Evolutionary conservation across 495 filamentous ascomycete species (phyloP), one percentile per base, ranked within the genome.

Genomic region (Emericellopsis terricola): DNA sequence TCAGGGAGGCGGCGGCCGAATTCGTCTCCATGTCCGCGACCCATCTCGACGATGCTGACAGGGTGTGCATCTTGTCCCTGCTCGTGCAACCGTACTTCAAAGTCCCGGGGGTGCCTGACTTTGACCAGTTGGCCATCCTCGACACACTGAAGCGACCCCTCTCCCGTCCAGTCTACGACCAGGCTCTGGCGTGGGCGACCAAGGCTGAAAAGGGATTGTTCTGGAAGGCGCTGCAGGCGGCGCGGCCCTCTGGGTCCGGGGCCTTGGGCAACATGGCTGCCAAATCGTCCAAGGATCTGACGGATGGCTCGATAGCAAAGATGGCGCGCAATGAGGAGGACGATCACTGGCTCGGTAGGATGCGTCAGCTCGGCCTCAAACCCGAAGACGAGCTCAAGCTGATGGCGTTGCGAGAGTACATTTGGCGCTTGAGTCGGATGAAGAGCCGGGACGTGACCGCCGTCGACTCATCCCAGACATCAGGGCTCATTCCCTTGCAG

Each of bases 321-420:
- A 44, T 72, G 1, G 41, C 63, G 0, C 84, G 70, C 47, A 94
- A 87, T 44, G 85, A 93, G n/a, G 87, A 94, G 50, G 91, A 99
- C 50, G 84, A 94, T 37, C 74, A 85, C 45, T 99, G 91, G 91
- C 60, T 99, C n/a, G 59, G 59, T 14, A 71, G 79, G 33, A 55
- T 99, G 19, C 69, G 82, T 19, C 86, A 81, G 40, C 68, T 89
- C 24, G 87, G 89, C 1, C 80, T 99, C 69, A 52, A 60, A 1
- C 38, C 58, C 0, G 86, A 92, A 29, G 91, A 99, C 43, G 91
- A 99, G 38, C 71, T 78, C 42, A 99, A 99, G 47, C 57, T 99
- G 7, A 56, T 94, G 14, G 77, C 73, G 4, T 65, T 99, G 11
- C 65, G 77, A 34, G 89, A 94, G 45, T 94, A 93, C 41, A 84